Evolutionary conservation across 257 asterid genomes (phyloP), one percentile per base, ranked within the genome.

Genomic region (Salvia splendens): DNA sequence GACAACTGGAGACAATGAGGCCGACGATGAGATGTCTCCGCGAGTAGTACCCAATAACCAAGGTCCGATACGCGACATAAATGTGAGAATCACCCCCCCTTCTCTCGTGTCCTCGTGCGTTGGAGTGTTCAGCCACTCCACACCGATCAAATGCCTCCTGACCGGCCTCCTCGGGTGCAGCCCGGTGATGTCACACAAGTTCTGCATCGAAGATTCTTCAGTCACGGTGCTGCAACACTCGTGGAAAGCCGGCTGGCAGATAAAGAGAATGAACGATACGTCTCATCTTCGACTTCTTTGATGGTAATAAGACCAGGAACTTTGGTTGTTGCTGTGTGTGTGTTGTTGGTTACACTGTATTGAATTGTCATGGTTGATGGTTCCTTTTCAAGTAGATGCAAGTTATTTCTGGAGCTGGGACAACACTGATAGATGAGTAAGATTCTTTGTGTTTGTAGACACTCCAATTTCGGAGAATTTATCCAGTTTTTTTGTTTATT

Each of bases 1-100:
- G 68, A 79, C 82, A 0, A 90, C 92, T 0, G 99, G 96, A 38
- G 97, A 87, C 64, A 86, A 90, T 9, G 97, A 92, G 78, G 97
- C 97, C 0, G 99, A 91, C 47, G 99, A 94, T 16, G 97, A 94
- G 85, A 90, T 94, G 99, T 86, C 99, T 65, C 97, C 99, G 38
- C 81, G 97, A 56, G 87, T 72, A 28, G 54, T 24, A 47, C 90
- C 90, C 67, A 59, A 51, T 53, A 84, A 70, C 74, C 88, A 78
- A 51, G 79, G 69, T 12, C 40, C 79, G 11, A 41, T 73, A 12
- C 86, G 79, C 16, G 92, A 87, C 65, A 60, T 78, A 41, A 83
- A 79, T 73, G 72, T 83, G 57, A 68, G 84, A 70, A 83, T 61
- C 64, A 63, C 76, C 67, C 71, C 77, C 65, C 71, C 82, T 48